Evolutionary conservation across 768 basidiomycete genomes (phyloP).

Genomic region (Psilocybe azurescens): DNA sequence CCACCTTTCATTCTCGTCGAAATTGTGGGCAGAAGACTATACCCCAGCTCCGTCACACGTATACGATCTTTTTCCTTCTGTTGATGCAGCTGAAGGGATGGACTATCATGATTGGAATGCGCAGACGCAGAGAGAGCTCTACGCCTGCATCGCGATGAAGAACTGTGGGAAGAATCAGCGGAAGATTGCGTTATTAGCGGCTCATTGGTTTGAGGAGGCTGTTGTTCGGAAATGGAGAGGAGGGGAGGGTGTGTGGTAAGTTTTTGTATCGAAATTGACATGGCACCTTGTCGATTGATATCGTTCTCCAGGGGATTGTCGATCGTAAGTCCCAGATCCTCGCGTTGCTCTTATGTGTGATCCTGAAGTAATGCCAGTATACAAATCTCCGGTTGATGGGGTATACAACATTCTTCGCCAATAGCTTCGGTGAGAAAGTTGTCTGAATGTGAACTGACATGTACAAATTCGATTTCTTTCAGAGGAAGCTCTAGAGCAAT

Average conservation of each 20-base stretch:
- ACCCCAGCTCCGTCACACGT: constrained; percentile 11
- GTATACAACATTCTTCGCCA: constrained; percentile 31
- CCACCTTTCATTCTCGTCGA: background rate
- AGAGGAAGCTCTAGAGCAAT: constrained; percentile 31
- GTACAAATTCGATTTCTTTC: background rate
- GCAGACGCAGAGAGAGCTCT: constrained; percentile 26
- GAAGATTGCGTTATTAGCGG: constrained; percentile 37
- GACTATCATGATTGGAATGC: constrained; percentile 34
- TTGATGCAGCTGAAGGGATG: constrained; percentile 19
- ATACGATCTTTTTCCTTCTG: constrained; percentile 13
- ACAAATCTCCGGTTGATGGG: constrained; percentile 29
- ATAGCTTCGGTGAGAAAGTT: constrained; percentile 26
- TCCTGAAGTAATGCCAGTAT: constrained; percentile 18
- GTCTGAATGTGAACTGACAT: constrained; percentile 4
- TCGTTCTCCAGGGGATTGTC: constrained; percentile 26
- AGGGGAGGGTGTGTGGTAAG: constrained; percentile 38
- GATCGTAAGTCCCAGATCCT: constrained; percentile 23
- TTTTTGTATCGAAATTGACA: background rate
- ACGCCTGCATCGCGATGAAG: constrained; percentile 29
- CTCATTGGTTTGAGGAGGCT: constrained; percentile 31
- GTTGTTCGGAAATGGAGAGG: constrained; percentile 28
- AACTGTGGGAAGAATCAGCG: constrained; percentile 37
- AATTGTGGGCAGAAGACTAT: background rate
- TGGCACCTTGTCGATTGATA: background rate
- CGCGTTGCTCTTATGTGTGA: background rate